These are phyloP conservation scores for Trametes coccinea DNA, from an alignment of 768 basidiomycete genomes.

Conservation along the genomic window DNA sequence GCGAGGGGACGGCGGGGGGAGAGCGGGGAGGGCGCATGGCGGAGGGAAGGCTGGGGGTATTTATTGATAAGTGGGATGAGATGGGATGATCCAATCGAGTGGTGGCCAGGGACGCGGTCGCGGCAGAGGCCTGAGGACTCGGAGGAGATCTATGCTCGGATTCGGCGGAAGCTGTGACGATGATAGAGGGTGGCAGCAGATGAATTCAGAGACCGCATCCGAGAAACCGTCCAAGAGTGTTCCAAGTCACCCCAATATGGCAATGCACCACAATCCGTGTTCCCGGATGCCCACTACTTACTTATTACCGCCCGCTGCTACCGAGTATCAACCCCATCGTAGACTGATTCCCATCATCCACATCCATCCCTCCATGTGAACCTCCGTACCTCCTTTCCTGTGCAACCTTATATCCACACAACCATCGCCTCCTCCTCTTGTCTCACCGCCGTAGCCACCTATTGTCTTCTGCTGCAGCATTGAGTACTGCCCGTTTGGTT, in stretches of 20 bases:
- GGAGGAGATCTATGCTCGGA: too few relatives aligned
- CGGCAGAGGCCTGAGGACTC: not conserved
- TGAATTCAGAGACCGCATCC: conserved; percentile 21
- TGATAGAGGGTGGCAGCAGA: not conserved
- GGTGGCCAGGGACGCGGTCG: not conserved
- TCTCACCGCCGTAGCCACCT: not conserved
- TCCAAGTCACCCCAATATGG: conserved; percentile 17
- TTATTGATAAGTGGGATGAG: not conserved
- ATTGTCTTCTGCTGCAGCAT: not conserved
- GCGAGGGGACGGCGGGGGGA: not conserved
- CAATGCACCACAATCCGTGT: conserved; percentile 4
- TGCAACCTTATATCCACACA: conserved; percentile 1
- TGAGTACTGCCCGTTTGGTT: too few relatives aligned
- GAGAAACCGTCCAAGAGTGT: conserved; percentile 20
- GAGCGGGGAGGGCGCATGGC: conserved; percentile 4
- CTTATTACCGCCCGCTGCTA: conserved; percentile 8
- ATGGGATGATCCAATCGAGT: not conserved
- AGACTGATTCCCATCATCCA: conserved; percentile 1
- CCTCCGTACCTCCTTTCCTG: not conserved
- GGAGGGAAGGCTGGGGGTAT: conserved; percentile 1
- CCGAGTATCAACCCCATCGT: conserved; percentile 16
- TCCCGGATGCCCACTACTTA: conserved; percentile 12
- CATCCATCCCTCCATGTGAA: not conserved
- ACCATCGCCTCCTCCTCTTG: not conserved
- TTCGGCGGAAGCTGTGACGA: conserved; percentile 19